phyloP scores from a whole-genome alignment of 2,329 filamentous ascomycete species.

The Claviceps cyperi region DNA sequence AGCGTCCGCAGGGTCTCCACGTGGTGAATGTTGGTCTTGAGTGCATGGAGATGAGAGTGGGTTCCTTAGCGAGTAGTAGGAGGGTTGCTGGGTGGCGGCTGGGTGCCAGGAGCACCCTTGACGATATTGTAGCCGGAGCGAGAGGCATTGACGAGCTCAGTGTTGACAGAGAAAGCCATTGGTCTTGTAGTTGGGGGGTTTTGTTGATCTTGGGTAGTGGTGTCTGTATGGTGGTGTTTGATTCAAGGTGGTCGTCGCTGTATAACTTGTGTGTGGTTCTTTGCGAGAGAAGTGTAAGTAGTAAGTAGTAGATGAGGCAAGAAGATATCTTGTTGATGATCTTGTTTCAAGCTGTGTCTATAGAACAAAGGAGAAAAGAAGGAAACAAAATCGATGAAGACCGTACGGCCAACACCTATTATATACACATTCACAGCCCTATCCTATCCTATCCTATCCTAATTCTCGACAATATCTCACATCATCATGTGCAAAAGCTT shows the following conservation, averaged over 20 bases:
- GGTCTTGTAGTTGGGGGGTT: no score
- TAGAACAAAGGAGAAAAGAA: background rate
- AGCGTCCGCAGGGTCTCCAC: no score
- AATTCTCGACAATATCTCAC: background rate
- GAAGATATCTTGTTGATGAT: no score
- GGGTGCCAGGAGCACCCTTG: slow-evolving; percentile 13
- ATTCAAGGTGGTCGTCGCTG: background rate
- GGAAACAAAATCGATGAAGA: background rate
- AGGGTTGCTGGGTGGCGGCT: slow-evolving; percentile 2
- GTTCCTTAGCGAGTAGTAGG: slow-evolving; percentile 10
- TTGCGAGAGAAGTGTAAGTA: no score
- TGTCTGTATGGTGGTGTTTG: background rate
- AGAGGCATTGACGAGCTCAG: slow-evolving; percentile 23
- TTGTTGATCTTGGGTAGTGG: background rate
- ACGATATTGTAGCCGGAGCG: slow-evolving; percentile 30
- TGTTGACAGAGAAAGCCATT: slow-evolving; percentile 12
- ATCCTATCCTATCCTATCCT: background rate
- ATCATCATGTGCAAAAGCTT: background rate
- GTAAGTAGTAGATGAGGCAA: no score
- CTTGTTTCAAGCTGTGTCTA: background rate
- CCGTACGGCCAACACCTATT: background rate
- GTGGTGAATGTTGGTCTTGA: no score
- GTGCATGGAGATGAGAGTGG: background rate
- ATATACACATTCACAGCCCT: background rate
- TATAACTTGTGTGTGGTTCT: background rate